These are phyloP conservation scores for Russula sp. DNA, from an alignment of 768 basidiomycete species.

Conservation along the genomic window DNA sequence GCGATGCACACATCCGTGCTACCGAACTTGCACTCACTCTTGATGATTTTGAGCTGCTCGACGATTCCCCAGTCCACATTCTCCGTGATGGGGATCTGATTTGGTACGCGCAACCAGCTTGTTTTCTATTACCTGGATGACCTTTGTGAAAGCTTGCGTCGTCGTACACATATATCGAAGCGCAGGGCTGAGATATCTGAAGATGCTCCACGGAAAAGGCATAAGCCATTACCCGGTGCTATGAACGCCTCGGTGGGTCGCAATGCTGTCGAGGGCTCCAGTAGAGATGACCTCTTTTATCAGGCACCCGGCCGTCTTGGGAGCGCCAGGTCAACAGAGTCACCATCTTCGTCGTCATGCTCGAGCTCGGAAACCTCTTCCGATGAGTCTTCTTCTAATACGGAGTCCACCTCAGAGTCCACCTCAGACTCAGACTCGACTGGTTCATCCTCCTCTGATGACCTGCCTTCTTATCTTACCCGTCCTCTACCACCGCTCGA, in stretches of 20 bases:
- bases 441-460: slow-evolving; percentile 22
- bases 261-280: background rate
- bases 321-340: background rate
- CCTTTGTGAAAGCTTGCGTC: slow-evolving; percentile 3
- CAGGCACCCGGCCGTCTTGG: background rate
- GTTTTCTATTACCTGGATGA: background rate
- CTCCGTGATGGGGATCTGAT: slow-evolving; percentile 20
- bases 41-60: slow-evolving; percentile 22
- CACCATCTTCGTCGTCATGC: slow-evolving; percentile 1
- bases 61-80: slow-evolving; percentile 8
- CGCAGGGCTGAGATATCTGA: background rate
- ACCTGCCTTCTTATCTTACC: background rate
- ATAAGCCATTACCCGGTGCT: background rate
- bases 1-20: slow-evolving; percentile 5
- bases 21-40: slow-evolving; percentile 13
- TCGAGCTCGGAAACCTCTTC: slow-evolving; percentile 17
- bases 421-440: slow-evolving; percentile 22
- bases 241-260: background rate
- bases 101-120: background rate
- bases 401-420: slow-evolving; percentile 27
- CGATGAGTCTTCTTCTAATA: slow-evolving; percentile 18
- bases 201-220: slow-evolving; percentile 8
- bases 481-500: background rate
- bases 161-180: slow-evolving; percentile 5
- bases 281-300: background rate